phyloP scores from a whole-genome alignment of 352 stramenopile genomes.

The Stramenopiles sp. region DNA sequence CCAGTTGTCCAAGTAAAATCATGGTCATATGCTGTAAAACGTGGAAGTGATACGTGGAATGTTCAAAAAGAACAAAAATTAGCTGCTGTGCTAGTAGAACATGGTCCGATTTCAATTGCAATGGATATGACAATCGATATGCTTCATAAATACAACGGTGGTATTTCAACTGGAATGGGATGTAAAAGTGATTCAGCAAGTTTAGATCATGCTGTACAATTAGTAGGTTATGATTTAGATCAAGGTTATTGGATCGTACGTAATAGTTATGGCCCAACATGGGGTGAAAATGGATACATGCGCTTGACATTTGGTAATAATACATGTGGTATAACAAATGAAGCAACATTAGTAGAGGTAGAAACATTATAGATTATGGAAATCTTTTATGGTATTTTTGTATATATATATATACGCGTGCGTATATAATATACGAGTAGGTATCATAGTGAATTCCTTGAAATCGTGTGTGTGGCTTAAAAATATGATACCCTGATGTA shows the following conservation, averaged over 20 bases:
- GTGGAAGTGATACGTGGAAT: not conserved
- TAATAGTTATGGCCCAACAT: conserved; percentile 42
- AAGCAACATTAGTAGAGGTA: conserved; percentile 25
- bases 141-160: not conserved
- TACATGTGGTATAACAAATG: conserved; percentile 75
- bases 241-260: not conserved
- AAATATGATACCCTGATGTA: no score
- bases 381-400: no score
- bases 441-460: no score
- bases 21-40: not conserved
- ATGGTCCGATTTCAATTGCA: conserved; percentile 53
- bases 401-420: no score
- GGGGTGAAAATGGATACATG: conserved; percentile 36
- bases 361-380: no score
- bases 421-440: no score
- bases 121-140: conserved; percentile 29
- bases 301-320: conserved; percentile 75
- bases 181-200: not conserved
- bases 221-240: not conserved
- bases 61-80: conserved; percentile 36
- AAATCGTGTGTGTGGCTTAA: no score
- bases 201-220: not conserved
- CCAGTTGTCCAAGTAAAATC: not conserved
- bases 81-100: conserved; percentile 50
- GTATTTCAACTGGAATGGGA: not conserved